Conservation (phyloP, 805 yeast genomes). For the Scheffersomyces lignosus region DNA sequence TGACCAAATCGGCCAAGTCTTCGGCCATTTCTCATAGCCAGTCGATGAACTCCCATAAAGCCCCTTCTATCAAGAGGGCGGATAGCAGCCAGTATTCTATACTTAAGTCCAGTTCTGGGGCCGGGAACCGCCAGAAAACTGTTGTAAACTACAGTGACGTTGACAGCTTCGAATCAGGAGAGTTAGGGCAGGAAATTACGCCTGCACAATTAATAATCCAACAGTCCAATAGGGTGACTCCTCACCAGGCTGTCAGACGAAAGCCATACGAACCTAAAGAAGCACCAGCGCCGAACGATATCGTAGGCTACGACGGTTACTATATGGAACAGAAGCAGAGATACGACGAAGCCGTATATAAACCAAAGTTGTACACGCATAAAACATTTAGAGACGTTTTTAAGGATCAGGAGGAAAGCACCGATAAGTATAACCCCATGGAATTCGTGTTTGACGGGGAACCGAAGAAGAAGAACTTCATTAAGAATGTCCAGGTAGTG, state of each 20-base stretch:
- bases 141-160: background rate
- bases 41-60: too few relatives aligned
- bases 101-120: background rate
- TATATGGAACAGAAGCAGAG: slow-evolving; percentile 37
- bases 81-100: background rate
- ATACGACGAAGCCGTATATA: slow-evolving; percentile 32
- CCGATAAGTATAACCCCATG: slow-evolving; percentile 36
- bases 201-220: slow-evolving; percentile 34
- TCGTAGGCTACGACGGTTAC: slow-evolving; percentile 22
- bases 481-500: slow-evolving; percentile 27
- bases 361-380: slow-evolving; percentile 39
- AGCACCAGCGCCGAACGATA: background rate
- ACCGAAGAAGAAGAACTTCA: slow-evolving; percentile 22
- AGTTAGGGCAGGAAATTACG: slow-evolving; percentile 32
- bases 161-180: slow-evolving; percentile 18
- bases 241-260: slow-evolving; percentile 2
- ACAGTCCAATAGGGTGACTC: background rate
- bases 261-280: slow-evolving; percentile 1
- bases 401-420: slow-evolving; percentile 27
- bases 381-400: slow-evolving; percentile 41
- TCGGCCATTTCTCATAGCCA: background rate
- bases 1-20: background rate
- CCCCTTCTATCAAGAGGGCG: background rate
- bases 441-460: slow-evolving; percentile 37
- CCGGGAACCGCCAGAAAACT: too few relatives aligned